These are phyloP conservation scores for Trichoderma arundinaceum DNA, from an alignment of 2,329 filamentous ascomycete genomes.

Conservation along the genomic window DNA sequence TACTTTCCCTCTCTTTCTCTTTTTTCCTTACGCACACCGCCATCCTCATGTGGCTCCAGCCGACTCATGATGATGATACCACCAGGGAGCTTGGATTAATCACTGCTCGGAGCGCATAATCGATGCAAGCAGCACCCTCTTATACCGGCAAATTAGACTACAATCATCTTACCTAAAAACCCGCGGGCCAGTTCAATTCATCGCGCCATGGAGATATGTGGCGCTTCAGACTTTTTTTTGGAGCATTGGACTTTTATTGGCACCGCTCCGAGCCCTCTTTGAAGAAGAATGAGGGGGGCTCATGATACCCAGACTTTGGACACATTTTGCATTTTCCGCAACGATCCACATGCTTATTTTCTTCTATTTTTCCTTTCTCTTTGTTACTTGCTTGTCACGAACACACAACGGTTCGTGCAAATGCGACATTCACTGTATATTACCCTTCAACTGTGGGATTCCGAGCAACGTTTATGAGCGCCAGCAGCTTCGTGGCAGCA, in stretches of 20 bases:
- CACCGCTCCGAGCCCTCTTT: constrained; percentile 21
- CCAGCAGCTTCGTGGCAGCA: constrained; percentile 29
- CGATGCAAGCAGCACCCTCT: neutral
- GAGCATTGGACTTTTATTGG: constrained; percentile 29
- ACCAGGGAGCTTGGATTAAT: neutral
- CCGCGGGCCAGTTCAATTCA: constrained; percentile 22
- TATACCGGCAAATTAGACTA: constrained; percentile 11
- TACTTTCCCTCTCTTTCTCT: neutral
- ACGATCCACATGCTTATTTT: constrained; percentile 24
- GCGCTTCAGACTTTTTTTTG: constrained; percentile 26
- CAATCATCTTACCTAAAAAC: constrained; percentile 10
- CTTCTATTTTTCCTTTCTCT: neutral
- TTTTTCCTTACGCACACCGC: neutral
- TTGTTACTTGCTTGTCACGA: constrained; percentile 8
- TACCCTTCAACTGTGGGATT: constrained; percentile 26
- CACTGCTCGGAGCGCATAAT: neutral
- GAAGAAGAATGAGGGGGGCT: constrained; percentile 7
- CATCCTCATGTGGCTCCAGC: neutral
- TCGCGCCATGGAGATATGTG: constrained; percentile 10
- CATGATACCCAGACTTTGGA: constrained; percentile 32
- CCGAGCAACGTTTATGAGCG: constrained; percentile 24
- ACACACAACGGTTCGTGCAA: constrained; percentile 16
- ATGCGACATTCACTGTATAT: constrained; percentile 27
- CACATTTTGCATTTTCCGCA: constrained; percentile 27
- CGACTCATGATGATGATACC: neutral